Conservation (phyloP, 2,329 filamentous ascomycete genomes). For the Penicillium sp. region DNA sequence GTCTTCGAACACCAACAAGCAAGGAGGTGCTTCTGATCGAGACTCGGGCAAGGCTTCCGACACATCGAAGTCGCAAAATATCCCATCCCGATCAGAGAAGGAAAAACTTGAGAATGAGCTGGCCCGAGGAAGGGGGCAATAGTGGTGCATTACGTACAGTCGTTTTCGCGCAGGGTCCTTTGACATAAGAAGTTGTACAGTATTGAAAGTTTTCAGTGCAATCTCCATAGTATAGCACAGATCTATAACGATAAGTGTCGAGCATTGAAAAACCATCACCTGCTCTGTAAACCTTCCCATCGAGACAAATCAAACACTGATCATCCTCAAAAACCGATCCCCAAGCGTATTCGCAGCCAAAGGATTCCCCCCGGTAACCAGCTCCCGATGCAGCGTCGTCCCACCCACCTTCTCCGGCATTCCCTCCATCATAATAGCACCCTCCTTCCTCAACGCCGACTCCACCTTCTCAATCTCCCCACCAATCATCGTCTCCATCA, state of each 20-base stretch:
- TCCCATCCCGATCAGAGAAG: not conserved
- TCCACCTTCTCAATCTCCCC: conserved; percentile 50
- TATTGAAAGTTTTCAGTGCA: not conserved
- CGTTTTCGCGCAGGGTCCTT: not conserved
- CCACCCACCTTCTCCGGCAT: conserved; percentile 41
- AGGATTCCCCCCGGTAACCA: conserved; percentile 38
- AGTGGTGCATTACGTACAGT: not conserved
- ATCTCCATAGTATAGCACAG: not conserved
- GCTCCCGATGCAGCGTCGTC: conserved; percentile 48
- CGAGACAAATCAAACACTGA: conserved; percentile 24
- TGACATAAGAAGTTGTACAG: not conserved
- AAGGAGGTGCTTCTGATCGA: not conserved
- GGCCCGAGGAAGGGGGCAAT: not conserved
- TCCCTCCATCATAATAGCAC: conserved; percentile 49
- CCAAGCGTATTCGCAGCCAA: conserved; percentile 35
- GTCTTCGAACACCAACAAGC: not conserved
- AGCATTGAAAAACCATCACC: not conserved
- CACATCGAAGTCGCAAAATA: not conserved
- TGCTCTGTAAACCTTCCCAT: not conserved
- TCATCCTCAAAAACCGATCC: conserved; percentile 36
- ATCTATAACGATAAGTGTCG: not conserved
- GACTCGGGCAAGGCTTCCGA: not conserved
- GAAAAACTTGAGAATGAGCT: not conserved
- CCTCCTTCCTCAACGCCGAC: conserved; percentile 39
- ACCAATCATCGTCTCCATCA: conserved; percentile 48